Conservation (phyloP, 108 stramenopile genomes). For the Pseudonitzschia multiseries region DNA sequence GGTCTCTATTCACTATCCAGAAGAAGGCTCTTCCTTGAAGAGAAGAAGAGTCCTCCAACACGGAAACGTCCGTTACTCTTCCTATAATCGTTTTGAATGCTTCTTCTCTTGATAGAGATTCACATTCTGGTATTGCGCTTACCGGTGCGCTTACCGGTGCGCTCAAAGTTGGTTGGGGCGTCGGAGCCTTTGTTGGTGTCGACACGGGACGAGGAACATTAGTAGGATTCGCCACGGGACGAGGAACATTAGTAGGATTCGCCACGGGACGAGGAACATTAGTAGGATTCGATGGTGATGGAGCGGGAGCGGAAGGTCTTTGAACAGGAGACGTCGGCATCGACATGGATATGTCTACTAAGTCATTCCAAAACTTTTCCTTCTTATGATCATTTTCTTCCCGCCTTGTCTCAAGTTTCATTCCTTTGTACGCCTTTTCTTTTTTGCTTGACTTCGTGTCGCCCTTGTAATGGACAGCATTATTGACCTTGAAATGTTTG, state of each 20-base stretch:
- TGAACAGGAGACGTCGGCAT: not conserved
- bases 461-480: not conserved
- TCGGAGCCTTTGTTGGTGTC: conserved; percentile 11
- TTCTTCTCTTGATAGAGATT: conserved; percentile 21
- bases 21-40: conserved; percentile 51
- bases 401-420: not conserved
- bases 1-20: conserved; percentile 43
- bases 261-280: not conserved
- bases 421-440: conserved; percentile 4
- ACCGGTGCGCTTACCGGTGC: too few species aligned
- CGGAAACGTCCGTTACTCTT: conserved; percentile 26
- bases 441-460: not conserved
- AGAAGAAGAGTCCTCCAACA: conserved; percentile 36
- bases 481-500: not conserved
- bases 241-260: not conserved
- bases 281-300: not conserved
- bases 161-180: conserved; percentile 3
- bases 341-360: conserved; percentile 18
- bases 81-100: conserved; percentile 13
- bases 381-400: not conserved
- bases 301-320: not conserved
- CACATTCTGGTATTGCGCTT: conserved; percentile 21
- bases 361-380: not conserved
- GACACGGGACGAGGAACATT: not conserved
- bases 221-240: not conserved